These are phyloP conservation scores for Mesembryanthemum crystallinum DNA, from an alignment of 148 eudicot species.

Conservation along the genomic window DNA sequence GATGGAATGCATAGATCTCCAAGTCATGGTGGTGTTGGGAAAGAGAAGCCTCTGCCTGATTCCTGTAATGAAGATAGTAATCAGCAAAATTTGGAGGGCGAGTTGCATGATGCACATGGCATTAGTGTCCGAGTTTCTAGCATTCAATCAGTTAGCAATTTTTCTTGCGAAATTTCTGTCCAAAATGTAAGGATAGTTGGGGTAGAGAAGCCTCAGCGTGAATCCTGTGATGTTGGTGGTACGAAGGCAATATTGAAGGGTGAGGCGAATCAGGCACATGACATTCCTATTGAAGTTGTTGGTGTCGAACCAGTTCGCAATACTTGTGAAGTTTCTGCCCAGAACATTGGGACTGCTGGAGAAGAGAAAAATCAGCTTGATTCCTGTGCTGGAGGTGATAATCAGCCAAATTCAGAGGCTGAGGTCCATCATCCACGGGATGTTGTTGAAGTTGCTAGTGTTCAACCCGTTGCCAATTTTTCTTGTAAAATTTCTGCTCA, in stretches of 20 bases:
- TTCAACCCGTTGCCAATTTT: neutral
- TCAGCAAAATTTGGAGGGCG: conserved; percentile 10
- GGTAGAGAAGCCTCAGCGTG: conserved; percentile 6
- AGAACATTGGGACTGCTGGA: neutral
- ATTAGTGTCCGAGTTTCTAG: neutral
- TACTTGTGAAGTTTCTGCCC: neutral
- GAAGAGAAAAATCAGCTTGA: neutral
- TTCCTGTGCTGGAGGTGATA: neutral
- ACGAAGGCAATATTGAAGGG: neutral
- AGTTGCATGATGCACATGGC: neutral
- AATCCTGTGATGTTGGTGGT: neutral
- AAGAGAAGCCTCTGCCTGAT: conserved; percentile 7
- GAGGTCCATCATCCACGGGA: neutral
- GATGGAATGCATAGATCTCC: conserved; percentile 8
- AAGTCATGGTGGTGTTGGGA: neutral
- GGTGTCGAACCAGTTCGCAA: neutral
- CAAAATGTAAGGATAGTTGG: neutral
- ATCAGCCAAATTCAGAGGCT: neutral
- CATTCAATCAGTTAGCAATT: neutral
- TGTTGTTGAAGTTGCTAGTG: neutral
- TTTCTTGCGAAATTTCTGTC: conserved; percentile 4
- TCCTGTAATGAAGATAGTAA: neutral
- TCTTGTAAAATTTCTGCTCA: neutral
- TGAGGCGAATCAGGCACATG: neutral
- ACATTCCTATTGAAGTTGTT: neutral